Base-by-base conservation (phyloP, 169 alveolate genomes). In the Plasmodium vivax region DNA sequence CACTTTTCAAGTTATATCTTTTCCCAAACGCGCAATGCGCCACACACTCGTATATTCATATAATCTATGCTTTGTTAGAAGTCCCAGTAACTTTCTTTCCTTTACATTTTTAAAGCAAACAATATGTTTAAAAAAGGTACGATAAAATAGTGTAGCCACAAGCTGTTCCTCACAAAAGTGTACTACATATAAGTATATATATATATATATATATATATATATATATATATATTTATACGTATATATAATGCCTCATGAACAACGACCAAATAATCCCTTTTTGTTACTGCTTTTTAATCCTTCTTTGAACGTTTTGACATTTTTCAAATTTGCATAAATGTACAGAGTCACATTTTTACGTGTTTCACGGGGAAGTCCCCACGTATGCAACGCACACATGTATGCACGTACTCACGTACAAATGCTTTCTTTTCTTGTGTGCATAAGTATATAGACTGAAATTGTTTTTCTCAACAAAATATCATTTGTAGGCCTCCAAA, bases 161-260 rank as follows among this genome's bases (percentile, higher is more conserved):
- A n/a, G 23, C 38, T 68, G 43, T 23, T 30, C 77, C 38, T 68
- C 77, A 27, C 3, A 51, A 51, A 51, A 51, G 27, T 41, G 47
- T 80, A 80, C 85, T 80, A 80, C 34, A 23, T 32, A 38, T n/a
- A 38, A 32, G 58, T 80, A 80, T 38, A 80, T 80, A 80, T 6
- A 23, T 38, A 80, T 80, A 80, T 6, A 23, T 80, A 80, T 16
- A 23, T 32, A 38, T 38, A 80, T 80, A 80, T 6, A 23, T 80
- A 80, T 16, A 23, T 32, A 38, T n/a, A 38, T 8, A 34, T 80
- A 80, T 38, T 43, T 80, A 80, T 6, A 23, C 47, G 38, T 43
- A n/a, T 43, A 32, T 23, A 68, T 68, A 68, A 68, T 27, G 43
- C n/a, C 32, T 23, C 32, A n/a, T 27, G 38, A 68, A 68, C 41